Conservation (phyloP, 2,329 filamentous ascomycete species). For the Blastomyces parvus region DNA sequence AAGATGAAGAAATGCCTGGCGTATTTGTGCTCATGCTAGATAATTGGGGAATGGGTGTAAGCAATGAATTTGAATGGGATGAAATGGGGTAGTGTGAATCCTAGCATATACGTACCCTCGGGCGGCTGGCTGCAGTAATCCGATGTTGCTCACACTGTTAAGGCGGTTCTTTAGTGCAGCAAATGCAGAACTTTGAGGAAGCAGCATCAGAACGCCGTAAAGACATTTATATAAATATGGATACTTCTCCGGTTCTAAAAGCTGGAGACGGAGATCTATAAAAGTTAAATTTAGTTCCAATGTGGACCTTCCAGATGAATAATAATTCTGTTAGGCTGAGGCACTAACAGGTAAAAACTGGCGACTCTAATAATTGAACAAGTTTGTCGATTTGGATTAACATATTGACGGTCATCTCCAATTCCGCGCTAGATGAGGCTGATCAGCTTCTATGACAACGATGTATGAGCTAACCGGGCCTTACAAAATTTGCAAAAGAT, state of each 20-base stretch:
- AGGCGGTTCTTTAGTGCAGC: slow-evolving; percentile 91
- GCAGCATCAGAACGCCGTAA: slow-evolving; percentile 91
- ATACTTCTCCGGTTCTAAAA: slow-evolving; percentile 89
- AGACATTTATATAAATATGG: slow-evolving; percentile 96
- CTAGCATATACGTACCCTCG: slow-evolving; percentile 54
- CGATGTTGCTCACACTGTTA: slow-evolving; percentile 95
- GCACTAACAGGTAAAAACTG: slow-evolving; percentile 84
- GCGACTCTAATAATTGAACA: slow-evolving; percentile 90
- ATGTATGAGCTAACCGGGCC: slow-evolving; percentile 23
- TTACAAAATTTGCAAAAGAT: slow-evolving; percentile 89
- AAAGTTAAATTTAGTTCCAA: slow-evolving; percentile 15
- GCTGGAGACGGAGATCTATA: slow-evolving; percentile 79
- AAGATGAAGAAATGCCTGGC: slow-evolving; percentile 36
- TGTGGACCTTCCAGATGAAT: neutral
- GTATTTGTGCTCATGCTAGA: neutral
- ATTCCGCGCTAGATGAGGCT: slow-evolving; percentile 60
- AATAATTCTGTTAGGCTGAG: neutral
- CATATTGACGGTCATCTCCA: slow-evolving; percentile 98
- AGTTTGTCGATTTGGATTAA: slow-evolving; percentile 98
- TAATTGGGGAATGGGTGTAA: neutral
- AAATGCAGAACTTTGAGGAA: slow-evolving; percentile 97
- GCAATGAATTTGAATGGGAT: neutral
- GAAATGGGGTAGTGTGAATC: neutral
- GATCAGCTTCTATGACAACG: slow-evolving; percentile 11
- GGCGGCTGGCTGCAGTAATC: slow-evolving; percentile 76